Evolutionary conservation across 805 yeast genomes (phyloP).

Genomic region (Spathaspora girioi): DNA sequence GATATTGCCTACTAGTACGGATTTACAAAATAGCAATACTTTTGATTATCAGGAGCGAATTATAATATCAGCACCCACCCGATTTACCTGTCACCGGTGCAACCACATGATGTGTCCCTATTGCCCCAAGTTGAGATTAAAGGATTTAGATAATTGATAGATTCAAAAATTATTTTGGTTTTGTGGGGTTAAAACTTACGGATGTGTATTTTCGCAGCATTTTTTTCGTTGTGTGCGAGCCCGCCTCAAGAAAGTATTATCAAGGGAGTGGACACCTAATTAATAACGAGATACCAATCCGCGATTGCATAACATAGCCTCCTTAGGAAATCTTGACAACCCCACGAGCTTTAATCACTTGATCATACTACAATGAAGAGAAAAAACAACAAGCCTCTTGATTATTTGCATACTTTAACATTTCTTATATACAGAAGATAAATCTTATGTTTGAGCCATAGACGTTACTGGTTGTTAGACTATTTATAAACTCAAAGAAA

Average conservation of each 20-base stretch:
- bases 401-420: not conserved
- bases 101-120: constrained; percentile 43
- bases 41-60: constrained; percentile 11
- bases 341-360: not conserved
- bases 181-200: not conserved
- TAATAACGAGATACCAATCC: not conserved
- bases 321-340: not conserved
- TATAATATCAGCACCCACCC: constrained; percentile 24
- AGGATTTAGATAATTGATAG: constrained; percentile 18
- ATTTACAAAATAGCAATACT: not conserved
- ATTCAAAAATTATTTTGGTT: not conserved
- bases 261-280: not conserved
- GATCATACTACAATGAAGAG: not conserved
- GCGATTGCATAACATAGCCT: too few species aligned
- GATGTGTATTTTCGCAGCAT: not conserved
- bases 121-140: constrained; percentile 31
- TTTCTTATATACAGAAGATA: not conserved
- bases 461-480: not conserved
- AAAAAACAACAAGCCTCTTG: not conserved
- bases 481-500: not conserved
- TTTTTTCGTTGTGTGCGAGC: not conserved
- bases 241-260: not conserved
- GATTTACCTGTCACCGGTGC: constrained; percentile 36
- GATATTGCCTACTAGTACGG: constrained; percentile 2
- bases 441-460: not conserved